A percentile compares a stretch with the other conserved stretches of the same genome.
These are phyloP conservation scores for Fusarium penzigii DNA, from an alignment of 2,329 filamentous ascomycete genomes.

Conservation along the genomic window DNA sequence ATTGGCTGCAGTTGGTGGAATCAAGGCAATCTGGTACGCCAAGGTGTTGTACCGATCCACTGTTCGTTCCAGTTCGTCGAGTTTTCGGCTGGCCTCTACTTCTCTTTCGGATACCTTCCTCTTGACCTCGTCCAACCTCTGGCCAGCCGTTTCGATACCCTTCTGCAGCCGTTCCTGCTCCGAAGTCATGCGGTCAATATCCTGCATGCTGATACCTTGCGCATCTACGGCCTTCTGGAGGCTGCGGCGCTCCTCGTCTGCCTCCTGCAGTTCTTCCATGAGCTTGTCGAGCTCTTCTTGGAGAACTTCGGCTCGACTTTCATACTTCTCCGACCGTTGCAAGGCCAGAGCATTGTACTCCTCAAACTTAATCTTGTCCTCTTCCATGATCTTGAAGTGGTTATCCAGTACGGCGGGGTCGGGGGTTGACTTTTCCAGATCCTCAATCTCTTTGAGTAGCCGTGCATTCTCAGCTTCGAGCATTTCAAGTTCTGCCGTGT, in stretches of 20 bases:
- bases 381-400: conserved; percentile 89
- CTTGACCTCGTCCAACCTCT: conserved; percentile 82
- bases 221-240: conserved; percentile 87
- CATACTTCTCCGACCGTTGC: conserved; percentile 86
- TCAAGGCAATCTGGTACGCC: conserved; percentile 90
- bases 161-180: conserved; percentile 93
- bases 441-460: conserved; percentile 82
- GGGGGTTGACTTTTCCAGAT: conserved; percentile 82
- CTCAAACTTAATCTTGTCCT: conserved; percentile 93
- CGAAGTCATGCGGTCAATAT: conserved; percentile 98
- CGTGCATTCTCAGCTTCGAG: conserved; percentile 84
- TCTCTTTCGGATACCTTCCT: conserved; percentile 83
- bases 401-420: conserved; percentile 83
- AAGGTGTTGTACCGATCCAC: conserved; percentile 93
- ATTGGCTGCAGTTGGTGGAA: conserved; percentile 80
- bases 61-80: conserved; percentile 89
- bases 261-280: conserved; percentile 71
- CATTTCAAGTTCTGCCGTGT: conserved; percentile 78
- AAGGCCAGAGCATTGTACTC: conserved; percentile 87
- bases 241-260: conserved; percentile 76
- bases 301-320: conserved; percentile 76
- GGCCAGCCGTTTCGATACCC: conserved; percentile 74
- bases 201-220: conserved; percentile 93
- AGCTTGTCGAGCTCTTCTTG: conserved; percentile 84
- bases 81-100: conserved; percentile 76